Percentiles rank a stretch among this genome's conserved stretches.
Conservation (phyloP, 169 alveolate genomes). For the Plasmodium chabaudi region DNA sequence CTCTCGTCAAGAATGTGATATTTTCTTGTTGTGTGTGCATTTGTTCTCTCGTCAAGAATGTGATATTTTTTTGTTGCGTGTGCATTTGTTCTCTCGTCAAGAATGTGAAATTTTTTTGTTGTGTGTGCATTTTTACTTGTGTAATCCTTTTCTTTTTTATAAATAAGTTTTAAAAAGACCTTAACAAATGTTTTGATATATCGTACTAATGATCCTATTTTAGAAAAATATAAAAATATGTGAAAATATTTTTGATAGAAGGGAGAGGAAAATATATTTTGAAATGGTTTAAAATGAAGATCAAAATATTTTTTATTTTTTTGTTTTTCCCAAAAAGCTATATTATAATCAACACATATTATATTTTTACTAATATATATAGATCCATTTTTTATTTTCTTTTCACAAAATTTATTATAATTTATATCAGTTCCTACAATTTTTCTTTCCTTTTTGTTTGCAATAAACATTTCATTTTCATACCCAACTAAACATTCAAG, state of each 20-base stretch:
- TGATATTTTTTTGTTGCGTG: not conserved
- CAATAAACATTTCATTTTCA: slow-evolving; percentile 13
- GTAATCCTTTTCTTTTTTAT: not conserved
- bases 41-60: not conserved
- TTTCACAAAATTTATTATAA: not conserved
- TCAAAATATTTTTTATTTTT: slow-evolving; percentile 9
- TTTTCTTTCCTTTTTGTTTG: not conserved
- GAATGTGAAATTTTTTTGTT: not conserved
- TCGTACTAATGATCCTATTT: slow-evolving; percentile 41
- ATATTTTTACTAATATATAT: slow-evolving; percentile 54
- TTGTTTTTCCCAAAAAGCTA: slow-evolving; percentile 52
- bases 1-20: not conserved
- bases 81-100: not conserved
- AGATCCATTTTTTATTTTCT: slow-evolving; percentile 1
- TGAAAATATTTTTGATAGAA: slow-evolving; percentile 63
- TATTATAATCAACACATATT: slow-evolving; percentile 25
- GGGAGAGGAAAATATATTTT: slow-evolving; percentile 17
- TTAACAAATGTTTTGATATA: slow-evolving; percentile 32
- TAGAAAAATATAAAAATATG: slow-evolving; percentile 33
- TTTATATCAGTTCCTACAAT: not conserved
- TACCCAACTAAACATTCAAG: slow-evolving; percentile 40
- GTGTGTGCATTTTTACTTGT: too few relatives aligned
- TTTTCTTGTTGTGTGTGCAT: not conserved
- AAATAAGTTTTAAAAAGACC: slow-evolving; percentile 26
- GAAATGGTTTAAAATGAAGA: slow-evolving; percentile 46